Conservation (phyloP, 1,284 basidiomycete genomes). For the Ustilago lituana region DNA sequence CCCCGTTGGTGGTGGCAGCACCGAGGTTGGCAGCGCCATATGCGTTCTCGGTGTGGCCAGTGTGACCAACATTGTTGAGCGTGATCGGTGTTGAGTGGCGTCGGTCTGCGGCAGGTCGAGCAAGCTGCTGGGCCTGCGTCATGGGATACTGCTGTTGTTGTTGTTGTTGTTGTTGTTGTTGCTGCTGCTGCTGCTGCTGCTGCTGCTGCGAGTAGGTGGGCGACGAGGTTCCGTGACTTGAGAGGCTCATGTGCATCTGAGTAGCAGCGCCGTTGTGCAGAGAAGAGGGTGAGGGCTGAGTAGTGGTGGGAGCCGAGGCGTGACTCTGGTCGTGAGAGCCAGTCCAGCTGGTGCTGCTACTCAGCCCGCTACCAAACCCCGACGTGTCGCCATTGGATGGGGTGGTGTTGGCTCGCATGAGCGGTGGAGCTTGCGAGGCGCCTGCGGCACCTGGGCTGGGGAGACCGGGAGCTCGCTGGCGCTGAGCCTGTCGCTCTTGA, state of each 20-base stretch:
- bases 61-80: constrained; percentile 32
- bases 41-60: constrained; percentile 35
- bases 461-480: constrained; percentile 51
- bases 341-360: constrained; percentile 48
- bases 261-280: constrained; percentile 42
- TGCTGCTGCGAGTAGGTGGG: constrained; percentile 41
- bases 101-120: constrained; percentile 37
- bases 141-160: constrained; percentile 36
- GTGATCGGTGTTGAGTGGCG: constrained; percentile 47
- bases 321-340: constrained; percentile 48
- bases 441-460: constrained; percentile 44
- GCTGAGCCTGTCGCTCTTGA: constrained; percentile 62
- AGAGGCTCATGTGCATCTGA: constrained; percentile 51
- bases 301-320: constrained; percentile 46
- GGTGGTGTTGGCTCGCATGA: constrained; percentile 58
- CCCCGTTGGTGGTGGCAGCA: constrained; percentile 26
- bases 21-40: constrained; percentile 44
- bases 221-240: constrained; percentile 44
- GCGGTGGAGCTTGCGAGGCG: constrained; percentile 45
- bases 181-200: constrained; percentile 33
- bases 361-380: constrained; percentile 40
- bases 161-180: constrained; percentile 27
- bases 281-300: constrained; percentile 45
- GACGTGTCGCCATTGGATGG: constrained; percentile 46
- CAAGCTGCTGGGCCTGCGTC: constrained; percentile 42